phyloP scores from a whole-genome alignment of 1,139 yeast species.

The Blastobotrys malaysiensis region DNA sequence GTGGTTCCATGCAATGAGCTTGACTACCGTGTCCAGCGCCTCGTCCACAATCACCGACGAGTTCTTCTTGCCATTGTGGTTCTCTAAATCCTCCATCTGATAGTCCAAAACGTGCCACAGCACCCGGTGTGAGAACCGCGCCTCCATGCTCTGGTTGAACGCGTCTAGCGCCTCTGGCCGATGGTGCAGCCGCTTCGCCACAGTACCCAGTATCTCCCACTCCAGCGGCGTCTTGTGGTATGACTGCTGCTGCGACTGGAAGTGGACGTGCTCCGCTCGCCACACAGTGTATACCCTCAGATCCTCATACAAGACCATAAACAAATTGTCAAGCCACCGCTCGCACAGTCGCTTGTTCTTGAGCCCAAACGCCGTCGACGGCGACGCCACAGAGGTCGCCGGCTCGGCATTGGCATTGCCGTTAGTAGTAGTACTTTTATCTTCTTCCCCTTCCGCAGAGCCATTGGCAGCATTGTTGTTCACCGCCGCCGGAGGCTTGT shows the following conservation, averaged over 20 bases:
- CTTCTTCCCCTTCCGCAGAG: slow-evolving; percentile 13
- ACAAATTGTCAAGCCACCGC: slow-evolving; percentile 87
- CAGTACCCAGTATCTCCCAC: slow-evolving; percentile 88
- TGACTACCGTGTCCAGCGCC: slow-evolving; percentile 66
- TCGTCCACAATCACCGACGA: slow-evolving; percentile 31
- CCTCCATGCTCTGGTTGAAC: slow-evolving; percentile 62
- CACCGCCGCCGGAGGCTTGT: slow-evolving; percentile 26
- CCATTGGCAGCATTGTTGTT: slow-evolving; percentile 10
- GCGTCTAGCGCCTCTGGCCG: slow-evolving; percentile 79
- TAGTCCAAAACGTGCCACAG: slow-evolving; percentile 68
- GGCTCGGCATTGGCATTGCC: slow-evolving; percentile 4
- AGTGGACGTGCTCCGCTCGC: slow-evolving; percentile 87
- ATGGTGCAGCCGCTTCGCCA: slow-evolving; percentile 74
- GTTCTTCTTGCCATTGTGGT: slow-evolving; percentile 16
- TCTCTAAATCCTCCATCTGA: slow-evolving; percentile 37
- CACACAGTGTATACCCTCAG: slow-evolving; percentile 79
- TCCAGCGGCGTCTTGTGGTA: slow-evolving; percentile 78
- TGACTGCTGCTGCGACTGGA: slow-evolving; percentile 67
- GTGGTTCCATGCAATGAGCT: slow-evolving; percentile 88
- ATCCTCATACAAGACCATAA: slow-evolving; percentile 83
- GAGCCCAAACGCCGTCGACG: slow-evolving; percentile 27
- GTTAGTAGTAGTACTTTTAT: not conserved
- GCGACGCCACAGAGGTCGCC: slow-evolving; percentile 1
- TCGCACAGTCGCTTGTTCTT: slow-evolving; percentile 82
- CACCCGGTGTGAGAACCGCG: slow-evolving; percentile 78